Evolutionary conservation across 1,284 basidiomycete genomes (phyloP).

Genomic region (Exobasidium rhododendri): DNA sequence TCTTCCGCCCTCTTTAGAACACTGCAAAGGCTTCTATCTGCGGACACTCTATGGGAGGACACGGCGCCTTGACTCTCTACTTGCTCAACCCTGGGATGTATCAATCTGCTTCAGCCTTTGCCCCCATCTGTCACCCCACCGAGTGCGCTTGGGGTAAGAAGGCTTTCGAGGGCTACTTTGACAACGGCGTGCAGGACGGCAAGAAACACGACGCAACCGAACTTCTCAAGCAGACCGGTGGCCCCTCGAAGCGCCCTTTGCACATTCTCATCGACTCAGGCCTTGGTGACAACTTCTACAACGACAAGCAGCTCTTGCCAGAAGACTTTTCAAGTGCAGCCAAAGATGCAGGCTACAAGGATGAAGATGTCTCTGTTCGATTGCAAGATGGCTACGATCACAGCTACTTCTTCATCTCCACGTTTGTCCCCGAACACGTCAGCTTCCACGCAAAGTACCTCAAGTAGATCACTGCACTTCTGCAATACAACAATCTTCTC

Average conservation of each 20-base stretch:
- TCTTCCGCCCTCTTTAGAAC: constrained; percentile 23
- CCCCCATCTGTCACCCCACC: constrained; percentile 86
- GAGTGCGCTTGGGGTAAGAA: constrained; percentile 87
- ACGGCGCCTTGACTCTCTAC: constrained; percentile 89
- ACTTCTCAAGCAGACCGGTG: constrained; percentile 66
- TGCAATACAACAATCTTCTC: too few species aligned
- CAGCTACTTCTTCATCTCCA: constrained; percentile 63
- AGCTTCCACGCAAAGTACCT: constrained; percentile 50
- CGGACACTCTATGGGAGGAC: constrained; percentile 77
- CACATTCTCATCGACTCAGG: constrained; percentile 58
- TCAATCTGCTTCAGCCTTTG: constrained; percentile 86
- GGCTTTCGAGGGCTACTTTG: constrained; percentile 84
- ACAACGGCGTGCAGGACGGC: constrained; percentile 69
- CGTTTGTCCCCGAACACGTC: constrained; percentile 60
- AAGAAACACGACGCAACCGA: constrained; percentile 80
- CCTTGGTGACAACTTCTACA: constrained; percentile 79
- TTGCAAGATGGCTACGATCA: constrained; percentile 90
- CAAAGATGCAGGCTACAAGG: constrained; percentile 68
- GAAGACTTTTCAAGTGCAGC: constrained; percentile 80
- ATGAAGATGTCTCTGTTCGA: constrained; percentile 74
- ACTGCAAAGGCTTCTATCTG: constrained; percentile 33
- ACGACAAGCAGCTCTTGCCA: constrained; percentile 78
- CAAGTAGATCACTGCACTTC: constrained; percentile 10
- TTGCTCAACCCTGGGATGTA: constrained; percentile 66
- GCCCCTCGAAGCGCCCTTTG: constrained; percentile 55